Conservation (phyloP, 148 eudicot genomes). For the Drosera capensis region DNA sequence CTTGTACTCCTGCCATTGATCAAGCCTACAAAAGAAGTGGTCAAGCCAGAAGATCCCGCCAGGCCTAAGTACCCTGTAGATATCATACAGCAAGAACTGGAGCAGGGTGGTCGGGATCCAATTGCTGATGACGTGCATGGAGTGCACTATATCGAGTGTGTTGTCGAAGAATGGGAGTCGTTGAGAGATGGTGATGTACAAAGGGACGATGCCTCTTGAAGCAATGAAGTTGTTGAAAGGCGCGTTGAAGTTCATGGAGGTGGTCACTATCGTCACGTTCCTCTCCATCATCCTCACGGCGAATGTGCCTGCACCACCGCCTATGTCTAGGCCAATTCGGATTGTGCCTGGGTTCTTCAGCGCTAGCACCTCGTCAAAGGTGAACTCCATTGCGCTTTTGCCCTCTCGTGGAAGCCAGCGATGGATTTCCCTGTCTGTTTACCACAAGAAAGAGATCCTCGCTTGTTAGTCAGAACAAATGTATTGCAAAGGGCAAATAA, state of each 20-base stretch:
- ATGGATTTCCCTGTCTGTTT: no score
- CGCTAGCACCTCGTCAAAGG: slow-evolving; percentile 28
- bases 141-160: no score
- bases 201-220: slow-evolving; percentile 20
- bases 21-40: slow-evolving; percentile 20
- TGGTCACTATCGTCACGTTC: slow-evolving; percentile 26
- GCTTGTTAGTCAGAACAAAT: no score
- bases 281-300: slow-evolving; percentile 31
- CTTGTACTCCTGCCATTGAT: neutral
- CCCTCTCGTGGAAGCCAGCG: slow-evolving; percentile 14
- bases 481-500: no score
- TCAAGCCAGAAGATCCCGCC: slow-evolving; percentile 29
- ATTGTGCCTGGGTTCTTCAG: slow-evolving; percentile 14
- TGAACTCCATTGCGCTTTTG: slow-evolving; percentile 12
- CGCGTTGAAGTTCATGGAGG: slow-evolving; percentile 25
- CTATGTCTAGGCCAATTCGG: slow-evolving; percentile 35
- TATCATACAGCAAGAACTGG: slow-evolving; percentile 22
- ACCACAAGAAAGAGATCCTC: no score
- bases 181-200: slow-evolving; percentile 23
- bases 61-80: no score
- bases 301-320: no score
- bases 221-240: slow-evolving; percentile 30
- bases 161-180: no score
- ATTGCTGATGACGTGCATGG: slow-evolving; percentile 27
- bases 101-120: slow-evolving; percentile 24